A percentile compares a stretch with the other conserved stretches of the same genome.
Evolutionary conservation across 202 grass and related monocot genomes (phyloP).

Genomic region (Digitaria exilis): DNA sequence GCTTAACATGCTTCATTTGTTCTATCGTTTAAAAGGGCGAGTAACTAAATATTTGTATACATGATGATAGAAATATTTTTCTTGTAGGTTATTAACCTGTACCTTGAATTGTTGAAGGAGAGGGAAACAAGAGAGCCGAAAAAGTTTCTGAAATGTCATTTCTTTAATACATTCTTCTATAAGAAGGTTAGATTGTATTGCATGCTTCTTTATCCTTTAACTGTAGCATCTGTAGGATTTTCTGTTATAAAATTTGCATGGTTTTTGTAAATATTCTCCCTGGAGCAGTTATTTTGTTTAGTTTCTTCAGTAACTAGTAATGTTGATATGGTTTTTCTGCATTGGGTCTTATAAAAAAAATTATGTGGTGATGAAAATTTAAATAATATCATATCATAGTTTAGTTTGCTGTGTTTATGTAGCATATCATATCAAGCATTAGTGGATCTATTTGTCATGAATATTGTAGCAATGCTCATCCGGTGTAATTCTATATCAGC

Average conservation of each 20-base stretch:
- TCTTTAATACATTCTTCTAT: slow-evolving; percentile 97
- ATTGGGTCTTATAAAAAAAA: neutral
- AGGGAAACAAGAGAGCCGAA: slow-evolving; percentile 69
- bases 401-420: slow-evolving; percentile 16
- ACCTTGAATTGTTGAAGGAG: slow-evolving; percentile 88
- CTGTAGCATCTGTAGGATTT: slow-evolving; percentile 2
- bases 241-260: neutral
- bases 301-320: neutral
- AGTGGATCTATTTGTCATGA: neutral
- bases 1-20: neutral
- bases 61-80: slow-evolving; percentile 24
- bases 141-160: slow-evolving; percentile 85
- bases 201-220: slow-evolving; percentile 33
- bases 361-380: neutral
- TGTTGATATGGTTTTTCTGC: neutral
- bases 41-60: slow-evolving; percentile 13
- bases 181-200: slow-evolving; percentile 67
- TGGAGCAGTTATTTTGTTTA: neutral
- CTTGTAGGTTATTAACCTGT: slow-evolving; percentile 91
- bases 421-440: neutral
- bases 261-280: neutral
- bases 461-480: neutral
- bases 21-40: slow-evolving; percentile 33
- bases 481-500: neutral
- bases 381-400: slow-evolving; percentile 6